Conservation (phyloP, 2,329 filamentous ascomycete species). For the Pseudocercospora pini-densiflorae region DNA sequence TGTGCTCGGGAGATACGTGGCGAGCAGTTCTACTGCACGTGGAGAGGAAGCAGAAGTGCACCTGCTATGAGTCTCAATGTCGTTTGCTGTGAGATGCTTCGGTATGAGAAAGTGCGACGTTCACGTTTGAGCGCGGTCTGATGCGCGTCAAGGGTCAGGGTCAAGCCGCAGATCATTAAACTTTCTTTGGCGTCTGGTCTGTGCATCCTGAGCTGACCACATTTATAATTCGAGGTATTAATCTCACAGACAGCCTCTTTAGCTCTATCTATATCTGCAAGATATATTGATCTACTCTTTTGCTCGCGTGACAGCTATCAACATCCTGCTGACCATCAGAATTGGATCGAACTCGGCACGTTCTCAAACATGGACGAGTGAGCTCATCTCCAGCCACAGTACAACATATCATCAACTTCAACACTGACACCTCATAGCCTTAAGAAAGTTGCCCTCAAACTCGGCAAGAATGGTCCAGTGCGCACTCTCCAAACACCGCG, state of each 20-base stretch:
- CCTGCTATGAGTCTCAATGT: background rate
- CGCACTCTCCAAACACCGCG: constrained; percentile 39
- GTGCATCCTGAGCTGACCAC: background rate
- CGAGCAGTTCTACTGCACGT: background rate
- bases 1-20: background rate
- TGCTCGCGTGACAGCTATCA: background rate
- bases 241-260: background rate
- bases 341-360: background rate
- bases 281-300: background rate
- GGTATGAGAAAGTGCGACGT: background rate
- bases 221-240: background rate
- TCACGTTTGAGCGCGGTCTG: background rate
- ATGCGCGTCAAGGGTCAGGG: background rate
- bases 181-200: background rate
- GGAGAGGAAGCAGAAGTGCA: background rate
- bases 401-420: background rate
- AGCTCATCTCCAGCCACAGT: background rate
- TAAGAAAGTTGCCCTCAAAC: constrained; percentile 46
- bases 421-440: constrained; percentile 36
- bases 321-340: background rate
- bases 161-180: background rate
- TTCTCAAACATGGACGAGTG: background rate
- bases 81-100: constrained; percentile 4
- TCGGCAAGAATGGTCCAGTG: constrained; percentile 46
- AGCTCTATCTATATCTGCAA: background rate